These are phyloP conservation scores for Fraxinus floribunda DNA, from an alignment of 305 asterid genomes.

Conservation along the genomic window DNA sequence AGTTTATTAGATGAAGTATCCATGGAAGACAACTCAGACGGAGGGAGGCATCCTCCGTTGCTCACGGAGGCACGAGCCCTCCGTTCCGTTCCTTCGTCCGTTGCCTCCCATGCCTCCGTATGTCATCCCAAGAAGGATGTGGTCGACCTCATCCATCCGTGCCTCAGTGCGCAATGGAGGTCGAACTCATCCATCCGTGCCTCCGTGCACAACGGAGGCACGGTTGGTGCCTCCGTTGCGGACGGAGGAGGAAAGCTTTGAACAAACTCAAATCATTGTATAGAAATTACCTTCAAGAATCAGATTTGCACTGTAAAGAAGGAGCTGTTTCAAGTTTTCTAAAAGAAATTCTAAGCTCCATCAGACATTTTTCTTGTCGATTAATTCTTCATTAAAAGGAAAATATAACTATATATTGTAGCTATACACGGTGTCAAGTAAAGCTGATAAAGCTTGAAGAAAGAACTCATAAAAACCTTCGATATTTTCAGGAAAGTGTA, in stretches of 20 bases:
- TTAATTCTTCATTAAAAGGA: neutral
- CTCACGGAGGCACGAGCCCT: too few relatives aligned
- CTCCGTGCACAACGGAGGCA: neutral
- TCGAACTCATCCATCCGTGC: too few relatives aligned
- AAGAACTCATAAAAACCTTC: neutral
- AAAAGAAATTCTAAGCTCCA: slow-evolving; percentile 54
- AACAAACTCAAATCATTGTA: slow-evolving; percentile 44
- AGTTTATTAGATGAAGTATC: neutral
- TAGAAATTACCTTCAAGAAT: slow-evolving; percentile 43
- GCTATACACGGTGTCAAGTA: neutral
- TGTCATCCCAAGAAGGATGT: neutral
- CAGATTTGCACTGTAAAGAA: slow-evolving; percentile 43
- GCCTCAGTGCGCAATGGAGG: too few relatives aligned
- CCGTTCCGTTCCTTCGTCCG: too few relatives aligned
- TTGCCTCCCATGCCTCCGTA: too few relatives aligned
- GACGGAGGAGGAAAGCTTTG: slow-evolving; percentile 45
- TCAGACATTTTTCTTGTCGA: slow-evolving; percentile 42
- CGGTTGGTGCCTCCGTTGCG: too few relatives aligned
- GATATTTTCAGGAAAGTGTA: neutral
- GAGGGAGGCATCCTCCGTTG: too few relatives aligned
- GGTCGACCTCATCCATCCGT: too few relatives aligned
- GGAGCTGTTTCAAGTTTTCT: slow-evolving; percentile 50
- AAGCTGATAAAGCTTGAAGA: neutral
- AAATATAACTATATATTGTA: neutral
- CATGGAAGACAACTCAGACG: neutral